Evolutionary conservation across 371 early-diverging fungal species (phyloP).

Genomic region (Lichtheimia ramosa): DNA sequence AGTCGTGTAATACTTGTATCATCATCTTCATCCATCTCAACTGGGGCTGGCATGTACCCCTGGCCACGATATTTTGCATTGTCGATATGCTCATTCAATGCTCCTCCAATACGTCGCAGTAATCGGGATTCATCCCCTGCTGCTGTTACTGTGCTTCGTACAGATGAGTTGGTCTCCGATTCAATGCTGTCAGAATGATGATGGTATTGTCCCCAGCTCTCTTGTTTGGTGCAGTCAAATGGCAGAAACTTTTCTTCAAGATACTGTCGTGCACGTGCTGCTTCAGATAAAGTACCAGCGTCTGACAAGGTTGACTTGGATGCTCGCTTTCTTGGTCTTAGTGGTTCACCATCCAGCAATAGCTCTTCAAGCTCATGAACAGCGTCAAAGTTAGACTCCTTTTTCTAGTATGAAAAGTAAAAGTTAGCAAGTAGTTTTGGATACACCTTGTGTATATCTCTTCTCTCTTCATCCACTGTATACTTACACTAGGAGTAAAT

Average conservation of each 20-base stretch:
- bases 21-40: too few species aligned
- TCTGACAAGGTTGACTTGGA: constrained; percentile 13
- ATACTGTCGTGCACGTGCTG: constrained; percentile 32
- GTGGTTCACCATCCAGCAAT: constrained; percentile 86
- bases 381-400: constrained; percentile 87
- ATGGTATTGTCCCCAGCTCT: constrained; percentile 6
- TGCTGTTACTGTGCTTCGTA: not conserved
- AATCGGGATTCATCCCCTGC: constrained; percentile 3
- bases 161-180: not conserved
- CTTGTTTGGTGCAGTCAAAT: constrained; percentile 59
- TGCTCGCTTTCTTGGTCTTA: constrained; percentile 43
- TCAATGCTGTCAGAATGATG: not conserved
- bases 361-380: constrained; percentile 94
- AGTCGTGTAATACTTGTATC: too few species aligned
- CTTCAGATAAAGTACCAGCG: constrained; percentile 15
- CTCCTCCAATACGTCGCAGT: constrained; percentile 18
- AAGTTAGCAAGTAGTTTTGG: not conserved
- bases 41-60: constrained; percentile 22
- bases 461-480: not conserved
- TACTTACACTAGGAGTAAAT: constrained; percentile 58
- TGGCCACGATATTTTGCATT: constrained; percentile 21
- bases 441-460: too few species aligned
- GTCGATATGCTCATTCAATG: constrained; percentile 21
- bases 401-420: constrained; percentile 32
- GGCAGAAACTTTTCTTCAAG: constrained; percentile 63